Evolutionary conservation across 164 flowering plant genomes (phyloP), one percentile per base, ranked within the genome.

Genomic region (Dillenia turbinata): DNA sequence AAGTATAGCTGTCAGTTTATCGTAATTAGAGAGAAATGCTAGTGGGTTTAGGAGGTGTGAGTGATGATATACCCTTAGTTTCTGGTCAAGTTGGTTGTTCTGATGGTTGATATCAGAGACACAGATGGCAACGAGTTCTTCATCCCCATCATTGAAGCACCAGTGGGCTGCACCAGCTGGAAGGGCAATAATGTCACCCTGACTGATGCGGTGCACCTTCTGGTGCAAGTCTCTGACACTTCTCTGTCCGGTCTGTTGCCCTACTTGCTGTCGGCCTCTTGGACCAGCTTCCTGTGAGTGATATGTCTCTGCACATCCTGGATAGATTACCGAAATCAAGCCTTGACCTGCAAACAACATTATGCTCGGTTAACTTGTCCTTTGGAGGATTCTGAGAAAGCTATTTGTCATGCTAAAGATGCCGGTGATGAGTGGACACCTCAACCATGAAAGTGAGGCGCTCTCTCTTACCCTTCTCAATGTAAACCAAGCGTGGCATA

Each of bases 91-190:
- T 66, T 85, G 92, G 78, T 89, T 89, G 67, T 66, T 63, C 0
- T 12, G 53, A 69, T 82, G 84, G 76, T 69, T 74, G 19, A 72
- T 67, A 69, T 89, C 87, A 47, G 59, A n/a, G 24, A 89, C 62
- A 1, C 76, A 52, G 64, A 89, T 64, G 9, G 77, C 70, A 7
- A 85, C 69, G 11, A 86, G 72, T 0, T 69, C 72, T 16, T 69
- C 52, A 1, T 79, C 47, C 5, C 83, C 92, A 22, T 85, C 77
- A 65, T 89, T 86, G 65, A 70, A 75, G 61, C 65, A 54, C 87
- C 85, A 89, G 52, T 85, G 78, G 12, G 79, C 73, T 5, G 66
- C 81, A 52, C 96, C 90, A 2, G 87, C 69, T 0, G 92, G 90
- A 44, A 83, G 26, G n/a, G 82, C 84, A 2, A 89, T 12, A 56